Percentiles rank a stretch among this genome's conserved stretches.
phyloP scores from a whole-genome alignment of 23 red algal species.

The Rhodosorus marinus region DNA sequence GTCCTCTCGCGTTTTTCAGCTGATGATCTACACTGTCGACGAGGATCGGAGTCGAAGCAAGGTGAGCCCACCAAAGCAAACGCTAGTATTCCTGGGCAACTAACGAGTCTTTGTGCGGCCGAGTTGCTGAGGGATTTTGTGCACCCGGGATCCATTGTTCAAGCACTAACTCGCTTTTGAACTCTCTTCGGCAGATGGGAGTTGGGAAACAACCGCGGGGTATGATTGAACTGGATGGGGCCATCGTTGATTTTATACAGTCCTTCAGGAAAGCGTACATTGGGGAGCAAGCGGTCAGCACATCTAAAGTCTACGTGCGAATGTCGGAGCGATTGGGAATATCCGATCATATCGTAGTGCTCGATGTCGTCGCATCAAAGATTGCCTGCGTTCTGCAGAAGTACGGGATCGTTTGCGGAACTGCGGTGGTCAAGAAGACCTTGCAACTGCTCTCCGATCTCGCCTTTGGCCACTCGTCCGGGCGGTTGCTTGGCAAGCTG shows the following conservation, averaged over 20 bases:
- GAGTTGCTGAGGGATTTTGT: not conserved
- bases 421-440: conserved; percentile 43
- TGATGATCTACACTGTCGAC: conserved; percentile 58
- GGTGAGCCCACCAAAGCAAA: conserved; percentile 1
- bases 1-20: conserved; percentile 52
- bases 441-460: conserved; percentile 40
- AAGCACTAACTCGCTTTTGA: no score
- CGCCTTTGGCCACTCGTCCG: conserved; percentile 41
- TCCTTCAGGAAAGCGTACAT: conserved; percentile 57
- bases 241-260: conserved; percentile 67
- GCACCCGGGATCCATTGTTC: no score
- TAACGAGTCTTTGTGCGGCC: not conserved
- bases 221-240: conserved; percentile 34
- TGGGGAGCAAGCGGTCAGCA: conserved; percentile 54
- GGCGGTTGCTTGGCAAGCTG: conserved; percentile 46
- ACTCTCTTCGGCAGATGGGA: no score
- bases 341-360: conserved; percentile 54
- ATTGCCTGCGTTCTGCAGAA: conserved; percentile 45
- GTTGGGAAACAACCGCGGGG: conserved; percentile 24
- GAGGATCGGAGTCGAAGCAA: conserved; percentile 28
- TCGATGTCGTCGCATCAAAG: conserved; percentile 67
- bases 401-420: conserved; percentile 29
- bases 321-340: conserved; percentile 58
- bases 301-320: conserved; percentile 53
- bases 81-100: not conserved